phyloP scores from a whole-genome alignment of 768 basidiomycete species.

The Mycena vitilis region DNA sequence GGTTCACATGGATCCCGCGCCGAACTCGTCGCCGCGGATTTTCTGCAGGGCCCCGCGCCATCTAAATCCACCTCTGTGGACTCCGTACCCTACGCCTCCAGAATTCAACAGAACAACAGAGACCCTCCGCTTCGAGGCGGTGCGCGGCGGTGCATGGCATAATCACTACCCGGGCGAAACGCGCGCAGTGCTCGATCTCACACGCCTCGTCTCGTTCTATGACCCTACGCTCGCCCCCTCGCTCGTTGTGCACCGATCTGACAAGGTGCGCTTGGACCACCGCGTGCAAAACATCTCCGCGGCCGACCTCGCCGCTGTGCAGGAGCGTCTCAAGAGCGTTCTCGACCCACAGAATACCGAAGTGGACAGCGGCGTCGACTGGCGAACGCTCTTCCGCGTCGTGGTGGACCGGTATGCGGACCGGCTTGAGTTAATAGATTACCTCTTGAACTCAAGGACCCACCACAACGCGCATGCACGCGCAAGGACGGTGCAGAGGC shows the following conservation, averaged over 20 bases:
- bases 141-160: slow-evolving; percentile 46
- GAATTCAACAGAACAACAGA: too few species aligned
- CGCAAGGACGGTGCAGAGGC: slow-evolving; percentile 8
- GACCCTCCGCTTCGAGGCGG: slow-evolving; percentile 17
- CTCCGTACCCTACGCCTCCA: too few species aligned
- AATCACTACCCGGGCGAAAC: slow-evolving; percentile 50
- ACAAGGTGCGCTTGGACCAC: slow-evolving; percentile 45
- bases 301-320: slow-evolving; percentile 34
- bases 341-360: not conserved
- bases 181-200: slow-evolving; percentile 47
- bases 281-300: slow-evolving; percentile 42
- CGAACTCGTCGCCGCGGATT: too few species aligned
- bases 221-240: slow-evolving; percentile 47
- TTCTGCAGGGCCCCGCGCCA: too few species aligned
- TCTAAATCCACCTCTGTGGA: too few species aligned
- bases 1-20: too few species aligned
- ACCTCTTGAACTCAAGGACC: slow-evolving; percentile 34
- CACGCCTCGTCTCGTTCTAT: slow-evolving; percentile 51
- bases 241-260: slow-evolving; percentile 40
- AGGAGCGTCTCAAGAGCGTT: slow-evolving; percentile 27
- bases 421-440: slow-evolving; percentile 43
- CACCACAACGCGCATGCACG: slow-evolving; percentile 1
- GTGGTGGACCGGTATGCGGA: slow-evolving; percentile 47
- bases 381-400: slow-evolving; percentile 44
- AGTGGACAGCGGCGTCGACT: slow-evolving; percentile 46